Evolutionary conservation across 805 yeast species (phyloP), one percentile per base, ranked within the genome.

Genomic region (Metschnikowia arizonensis): DNA sequence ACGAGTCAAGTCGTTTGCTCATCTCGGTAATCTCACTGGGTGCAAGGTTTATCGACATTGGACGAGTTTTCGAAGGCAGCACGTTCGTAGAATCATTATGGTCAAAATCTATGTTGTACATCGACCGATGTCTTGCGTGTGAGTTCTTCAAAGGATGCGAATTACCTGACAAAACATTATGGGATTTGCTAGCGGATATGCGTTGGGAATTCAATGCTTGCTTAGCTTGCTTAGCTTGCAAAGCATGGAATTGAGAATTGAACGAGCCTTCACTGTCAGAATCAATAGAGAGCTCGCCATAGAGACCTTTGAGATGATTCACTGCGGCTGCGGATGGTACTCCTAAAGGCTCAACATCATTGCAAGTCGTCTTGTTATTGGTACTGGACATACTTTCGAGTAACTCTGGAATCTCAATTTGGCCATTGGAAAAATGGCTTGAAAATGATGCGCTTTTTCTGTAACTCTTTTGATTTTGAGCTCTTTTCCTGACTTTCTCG

Each of bases 361-460:
- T n/a, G 7, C 5, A 10, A 17, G 31, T n/a, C 19, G 17, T 17
- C 24, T 24, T 33, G 14, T 15, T 24, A 6, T 23, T 38, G 10
- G 24, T 14, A 21, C 12, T 11, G 5, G 7, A 15, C n/a, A 15
- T 14, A 23, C 21, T 31, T 19, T 63, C 66, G 25, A 57, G 57
- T 21, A 70, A 56, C 38, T 69, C 68, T 0, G 76, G 76, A 18
- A 72, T 72, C 44, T 69, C 72, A 17, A 72, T 72, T 42, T 68
- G 72, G 4, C 74, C 75, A 12, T 52, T 45, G 3, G 55, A 47
- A n/a, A 42, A 42, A 9, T 44, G 42, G 29, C 44, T 41, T 28
- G 44, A 15, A 55, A 52, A 12, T 46, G 50, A 7, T 35, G 40
- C 10, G 53, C 45, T 25, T 19, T 45, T 30, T 38, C 47, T 45